Conservation (phyloP, 179 eudicot genomes). For the Beta lomatogona region DNA sequence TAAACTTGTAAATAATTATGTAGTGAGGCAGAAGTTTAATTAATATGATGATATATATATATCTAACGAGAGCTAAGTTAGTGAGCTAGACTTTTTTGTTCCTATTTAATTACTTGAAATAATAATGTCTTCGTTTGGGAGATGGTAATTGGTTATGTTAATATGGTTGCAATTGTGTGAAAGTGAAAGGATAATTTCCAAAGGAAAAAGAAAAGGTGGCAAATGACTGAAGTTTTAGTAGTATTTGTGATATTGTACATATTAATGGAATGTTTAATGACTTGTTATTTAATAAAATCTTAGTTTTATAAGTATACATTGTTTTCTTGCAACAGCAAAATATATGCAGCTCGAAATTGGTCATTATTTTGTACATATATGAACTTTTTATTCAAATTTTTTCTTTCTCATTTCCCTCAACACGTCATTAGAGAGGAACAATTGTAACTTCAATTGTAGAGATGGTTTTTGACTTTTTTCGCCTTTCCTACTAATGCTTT, state of each 20-base stretch:
- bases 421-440: too few species aligned
- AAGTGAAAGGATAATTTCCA: neutral
- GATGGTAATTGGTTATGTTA: neutral
- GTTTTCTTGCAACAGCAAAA: too few species aligned
- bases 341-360: too few species aligned
- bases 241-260: conserved; percentile 3
- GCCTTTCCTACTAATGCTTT: too few species aligned
- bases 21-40: conserved; percentile 15
- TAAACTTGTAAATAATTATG: neutral
- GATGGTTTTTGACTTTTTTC: too few species aligned
- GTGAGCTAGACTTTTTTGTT: neutral
- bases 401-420: too few species aligned
- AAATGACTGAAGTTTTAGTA: neutral
- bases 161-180: neutral
- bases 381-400: too few species aligned
- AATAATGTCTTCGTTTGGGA: neutral
- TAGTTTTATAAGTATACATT: neutral
- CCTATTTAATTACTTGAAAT: neutral
- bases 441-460: too few species aligned
- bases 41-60: neutral
- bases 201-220: conserved; percentile 3
- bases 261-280: neutral
- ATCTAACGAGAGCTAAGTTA: neutral
- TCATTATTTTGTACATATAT: too few species aligned
- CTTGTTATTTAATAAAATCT: neutral